These are phyloP conservation scores for Coemansia sp. DNA, from an alignment of 192 early-diverging fungal genomes.

Conservation along the genomic window DNA sequence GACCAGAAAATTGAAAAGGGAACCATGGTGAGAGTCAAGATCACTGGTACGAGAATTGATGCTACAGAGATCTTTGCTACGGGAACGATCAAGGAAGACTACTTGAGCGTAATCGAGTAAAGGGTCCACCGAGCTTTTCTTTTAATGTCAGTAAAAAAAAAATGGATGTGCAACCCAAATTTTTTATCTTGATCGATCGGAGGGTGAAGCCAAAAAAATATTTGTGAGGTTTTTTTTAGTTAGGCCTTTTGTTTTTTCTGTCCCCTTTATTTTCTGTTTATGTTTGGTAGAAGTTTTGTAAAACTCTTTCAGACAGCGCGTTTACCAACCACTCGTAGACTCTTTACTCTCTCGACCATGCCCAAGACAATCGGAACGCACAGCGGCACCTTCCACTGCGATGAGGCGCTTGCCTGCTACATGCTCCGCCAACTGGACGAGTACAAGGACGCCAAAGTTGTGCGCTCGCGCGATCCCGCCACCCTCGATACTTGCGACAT, in stretches of 20 bases:
- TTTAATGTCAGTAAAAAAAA: background rate
- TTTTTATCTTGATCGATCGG: background rate
- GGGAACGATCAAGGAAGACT: constrained; percentile 98
- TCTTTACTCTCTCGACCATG: constrained; percentile 20
- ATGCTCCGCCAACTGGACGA: constrained; percentile 71
- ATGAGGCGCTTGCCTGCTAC: constrained; percentile 89
- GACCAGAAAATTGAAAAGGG: constrained; percentile 86
- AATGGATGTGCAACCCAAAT: background rate
- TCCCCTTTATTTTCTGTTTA: background rate
- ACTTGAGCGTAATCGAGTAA: constrained; percentile 74
- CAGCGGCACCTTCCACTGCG: constrained; percentile 84
- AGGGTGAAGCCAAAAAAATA: background rate
- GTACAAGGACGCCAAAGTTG: constrained; percentile 67
- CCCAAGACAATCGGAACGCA: constrained; percentile 78
- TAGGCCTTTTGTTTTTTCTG: background rate
- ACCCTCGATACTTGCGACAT: constrained; percentile 77
- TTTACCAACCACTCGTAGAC: background rate
- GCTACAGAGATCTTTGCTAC: constrained; percentile 94
- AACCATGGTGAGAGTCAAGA: constrained; percentile 80
- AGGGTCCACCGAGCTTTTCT: background rate
- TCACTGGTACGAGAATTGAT: constrained; percentile 87
- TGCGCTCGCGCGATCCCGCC: constrained; percentile 83
- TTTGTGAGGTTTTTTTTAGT: background rate
- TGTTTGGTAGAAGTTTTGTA: constrained; percentile 18
- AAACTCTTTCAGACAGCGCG: constrained; percentile 6